Evolutionary conservation across 306 rosid genomes (phyloP), one percentile per base, ranked within the genome.

Genomic region (Prunus davidiana): DNA sequence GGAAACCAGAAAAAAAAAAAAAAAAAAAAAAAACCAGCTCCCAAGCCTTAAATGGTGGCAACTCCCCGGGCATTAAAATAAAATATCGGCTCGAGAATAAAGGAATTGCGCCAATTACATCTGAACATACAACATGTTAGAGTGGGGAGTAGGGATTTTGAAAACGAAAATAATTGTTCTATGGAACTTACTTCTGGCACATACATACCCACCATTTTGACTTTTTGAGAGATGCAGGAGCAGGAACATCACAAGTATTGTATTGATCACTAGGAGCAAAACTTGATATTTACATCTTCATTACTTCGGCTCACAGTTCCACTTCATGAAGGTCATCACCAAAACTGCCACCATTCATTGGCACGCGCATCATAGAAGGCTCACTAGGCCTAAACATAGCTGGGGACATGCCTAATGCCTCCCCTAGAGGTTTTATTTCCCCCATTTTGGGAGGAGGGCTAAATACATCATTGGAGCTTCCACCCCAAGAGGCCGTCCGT

Each of bases 251-350:
- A 82, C 85, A 78, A 82, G 86, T 79, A 85, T 69, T 82, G 81
- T 52, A 85, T 78, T 60, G 85, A 84, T 67, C 84, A 76, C 54
- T 76, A 69, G 70, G 88, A 87, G 87, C 93, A 87, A 91, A 93
- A 88, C 84, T 89, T 79, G 80, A 83, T 91, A 91, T 91, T 85
- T 88, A 91, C 96, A 88, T 83, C 85, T 81, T 76, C 75, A 69
- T 71, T 80, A 78, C 84, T 54, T 75, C 38, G 64, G 82, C 76
- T 91, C 91, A 91, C 78, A 91, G 96, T 80, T 91, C 96, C 87
- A 90, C 98, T 85, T 91, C 97, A 25, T 90, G 94, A 72, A 94
- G 97, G 74, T 85, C 93, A 43, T 83, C 96, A 38, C 90, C 90
- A 79, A 82, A 80, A 84, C 83, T 83, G 73, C 92, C 72, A n/a